Conservation (phyloP, 352 stramenopile species). For the Globisporangium takayamanum region DNA sequence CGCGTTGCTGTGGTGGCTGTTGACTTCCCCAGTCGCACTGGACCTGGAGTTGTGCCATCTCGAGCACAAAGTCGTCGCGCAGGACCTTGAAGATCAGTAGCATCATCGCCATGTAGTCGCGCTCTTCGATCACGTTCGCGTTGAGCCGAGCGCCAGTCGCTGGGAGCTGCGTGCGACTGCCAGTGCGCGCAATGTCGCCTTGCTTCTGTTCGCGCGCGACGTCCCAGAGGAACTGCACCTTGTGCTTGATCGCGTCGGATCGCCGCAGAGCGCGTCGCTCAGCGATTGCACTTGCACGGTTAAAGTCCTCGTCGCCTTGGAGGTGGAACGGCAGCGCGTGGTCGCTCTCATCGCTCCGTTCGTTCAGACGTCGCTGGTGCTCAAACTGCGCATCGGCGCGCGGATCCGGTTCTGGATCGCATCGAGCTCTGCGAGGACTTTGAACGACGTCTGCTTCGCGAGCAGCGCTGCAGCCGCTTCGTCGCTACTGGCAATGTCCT, state of each 20-base stretch:
- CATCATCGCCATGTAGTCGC: conserved; percentile 68
- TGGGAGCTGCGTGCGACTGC: conserved; percentile 3
- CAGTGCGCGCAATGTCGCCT: conserved; percentile 12
- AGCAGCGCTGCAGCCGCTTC: conserved; percentile 20
- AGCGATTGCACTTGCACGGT: conserved; percentile 49
- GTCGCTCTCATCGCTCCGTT: conserved; percentile 9
- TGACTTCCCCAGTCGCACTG: conserved; percentile 74
- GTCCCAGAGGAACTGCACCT: conserved; percentile 61
- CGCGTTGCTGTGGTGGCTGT: conserved; percentile 50
- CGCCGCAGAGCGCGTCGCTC: conserved; percentile 47
- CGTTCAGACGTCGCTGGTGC: conserved; percentile 31
- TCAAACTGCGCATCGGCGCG: conserved; percentile 61
- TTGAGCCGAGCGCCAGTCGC: conserved; percentile 1
- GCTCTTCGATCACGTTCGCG: conserved; percentile 34
- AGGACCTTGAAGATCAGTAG: conserved; percentile 77
- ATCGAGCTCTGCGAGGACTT: conserved; percentile 62
- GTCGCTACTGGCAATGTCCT: conserved; percentile 24
- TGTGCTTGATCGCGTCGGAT: conserved; percentile 31
- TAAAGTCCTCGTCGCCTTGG: conserved; percentile 61
- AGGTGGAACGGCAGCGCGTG: conserved; percentile 59
- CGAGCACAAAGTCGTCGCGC: conserved; percentile 58
- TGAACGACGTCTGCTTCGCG: conserved; percentile 48
- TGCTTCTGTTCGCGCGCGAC: conserved; percentile 41
- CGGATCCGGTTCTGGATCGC: conserved; percentile 31
- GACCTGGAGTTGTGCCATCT: conserved; percentile 51